Evolutionary conservation across 129 eudicot species (phyloP).

Genomic region (sunflower (Helianthus annuus)): HanXRQr2.0-SUNRISE NC_035446.2:126320559-126321058

Average conservation of each 20-base stretch:
- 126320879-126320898: too few relatives aligned
- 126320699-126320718: conserved; percentile 39
- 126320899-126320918: not conserved
- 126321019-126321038: too few relatives aligned
- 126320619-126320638: conserved; percentile 7
- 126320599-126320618: not conserved
- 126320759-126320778: conserved; percentile 2
- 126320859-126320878: not conserved
- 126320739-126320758: not conserved
- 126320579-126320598: not conserved
- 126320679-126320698: conserved; percentile 51
- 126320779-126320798: not conserved
- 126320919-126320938: conserved; percentile 3
- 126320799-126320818: not conserved
- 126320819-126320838: not conserved
- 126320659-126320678: conserved; percentile 53
- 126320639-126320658: conserved; percentile 36
- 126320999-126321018: too few relatives aligned
- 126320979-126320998: too few relatives aligned
- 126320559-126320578: too few relatives aligned
- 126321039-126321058: too few relatives aligned
- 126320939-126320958: not conserved
- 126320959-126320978: too few relatives aligned
- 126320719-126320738: conserved; percentile 2
- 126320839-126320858: conserved; percentile 9